A percentile compares a stretch with the other conserved stretches of the same genome.
Conservation (phyloP, 2,329 filamentous ascomycete genomes). For the Neofusicoccum laricinum region DNA sequence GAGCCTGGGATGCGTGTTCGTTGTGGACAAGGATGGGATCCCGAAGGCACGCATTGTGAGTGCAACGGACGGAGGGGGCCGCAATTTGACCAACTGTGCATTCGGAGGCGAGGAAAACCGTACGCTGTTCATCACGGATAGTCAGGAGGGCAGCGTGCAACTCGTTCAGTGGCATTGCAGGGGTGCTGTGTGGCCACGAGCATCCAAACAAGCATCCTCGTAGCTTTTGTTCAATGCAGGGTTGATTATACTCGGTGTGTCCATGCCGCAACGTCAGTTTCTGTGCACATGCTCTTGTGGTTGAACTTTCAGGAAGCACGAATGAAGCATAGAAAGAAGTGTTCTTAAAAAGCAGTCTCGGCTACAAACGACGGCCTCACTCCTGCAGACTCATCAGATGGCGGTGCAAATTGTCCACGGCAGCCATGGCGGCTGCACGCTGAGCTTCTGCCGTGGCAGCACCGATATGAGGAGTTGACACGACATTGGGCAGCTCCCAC, state of each 20-base stretch:
- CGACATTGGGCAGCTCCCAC: constrained; percentile 43
- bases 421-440: constrained; percentile 34
- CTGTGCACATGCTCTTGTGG: too few relatives aligned
- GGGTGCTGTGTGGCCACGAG: constrained; percentile 14
- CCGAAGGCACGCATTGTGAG: constrained; percentile 38
- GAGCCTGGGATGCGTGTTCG: constrained; percentile 36
- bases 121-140: constrained; percentile 42
- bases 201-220: neutral
- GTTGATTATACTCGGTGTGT: too few relatives aligned
- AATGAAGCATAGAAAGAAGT: too few relatives aligned
- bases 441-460: constrained; percentile 43
- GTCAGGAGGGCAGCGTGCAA: constrained; percentile 38
- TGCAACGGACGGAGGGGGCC: constrained; percentile 6
- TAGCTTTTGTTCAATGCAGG: neutral
- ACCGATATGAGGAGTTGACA: constrained; percentile 51
- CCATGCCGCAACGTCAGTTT: neutral
- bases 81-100: constrained; percentile 42
- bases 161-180: constrained; percentile 34
- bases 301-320: too few relatives aligned
- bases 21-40: constrained; percentile 37
- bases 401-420: constrained; percentile 29
- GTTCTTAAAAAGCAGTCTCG: too few relatives aligned
- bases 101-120: constrained; percentile 38
- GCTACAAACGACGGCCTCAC: neutral
- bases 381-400: neutral